phyloP scores from a whole-genome alignment of 2,329 filamentous ascomycete species.

The Fusarium circinatum region DNA sequence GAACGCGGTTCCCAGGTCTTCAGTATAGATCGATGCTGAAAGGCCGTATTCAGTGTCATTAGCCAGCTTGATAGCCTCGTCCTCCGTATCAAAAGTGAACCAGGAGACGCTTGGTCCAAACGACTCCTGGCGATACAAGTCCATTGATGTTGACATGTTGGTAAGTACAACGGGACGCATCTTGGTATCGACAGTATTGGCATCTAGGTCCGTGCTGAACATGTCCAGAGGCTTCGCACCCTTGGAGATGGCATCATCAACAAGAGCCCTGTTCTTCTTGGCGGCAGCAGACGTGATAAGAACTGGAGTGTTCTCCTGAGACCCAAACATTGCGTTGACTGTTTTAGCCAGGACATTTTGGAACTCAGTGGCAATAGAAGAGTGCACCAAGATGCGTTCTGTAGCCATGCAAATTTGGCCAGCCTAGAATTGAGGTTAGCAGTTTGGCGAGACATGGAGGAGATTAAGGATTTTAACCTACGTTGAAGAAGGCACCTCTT shows the following conservation, averaged over 20 bases:
- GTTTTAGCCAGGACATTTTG: neutral
- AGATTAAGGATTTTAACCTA: neutral
- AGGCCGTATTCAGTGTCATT: neutral
- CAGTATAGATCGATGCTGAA: neutral
- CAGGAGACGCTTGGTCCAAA: neutral
- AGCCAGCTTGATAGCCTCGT: neutral
- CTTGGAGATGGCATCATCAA: neutral
- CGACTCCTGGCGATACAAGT: neutral
- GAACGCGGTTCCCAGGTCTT: neutral
- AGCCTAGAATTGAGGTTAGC: neutral
- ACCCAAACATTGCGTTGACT: neutral
- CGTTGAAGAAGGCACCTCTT: neutral
- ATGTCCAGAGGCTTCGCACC: neutral
- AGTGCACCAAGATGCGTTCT: neutral
- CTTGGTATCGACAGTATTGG: neutral
- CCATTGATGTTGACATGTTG: neutral
- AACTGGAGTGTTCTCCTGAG: neutral
- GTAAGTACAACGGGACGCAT: neutral
- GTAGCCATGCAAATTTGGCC: neutral
- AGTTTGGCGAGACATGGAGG: neutral
- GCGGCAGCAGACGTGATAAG: neutral
- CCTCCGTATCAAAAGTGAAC: neutral
- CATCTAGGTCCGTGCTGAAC: neutral
- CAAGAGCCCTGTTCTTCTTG: neutral
- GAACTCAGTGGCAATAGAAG: neutral